Conservation (phyloP, 805 yeast genomes). For the Wickerhamomyces chambardii region DNA sequence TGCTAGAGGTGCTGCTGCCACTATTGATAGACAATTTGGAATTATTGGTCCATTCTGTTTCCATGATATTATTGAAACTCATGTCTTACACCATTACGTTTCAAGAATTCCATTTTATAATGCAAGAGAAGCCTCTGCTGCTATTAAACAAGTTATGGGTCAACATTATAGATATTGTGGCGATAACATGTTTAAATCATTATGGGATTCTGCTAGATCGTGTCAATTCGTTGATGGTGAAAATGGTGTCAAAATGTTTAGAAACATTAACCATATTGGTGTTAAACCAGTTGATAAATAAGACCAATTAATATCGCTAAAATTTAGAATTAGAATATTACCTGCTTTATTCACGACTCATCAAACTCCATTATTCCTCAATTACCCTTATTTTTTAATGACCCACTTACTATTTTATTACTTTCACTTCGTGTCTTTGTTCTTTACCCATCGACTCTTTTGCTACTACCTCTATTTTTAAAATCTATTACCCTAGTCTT, state of each 20-base stretch:
- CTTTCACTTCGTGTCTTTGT: too few relatives aligned
- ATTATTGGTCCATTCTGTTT: constrained; percentile 69
- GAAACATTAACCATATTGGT: constrained; percentile 63
- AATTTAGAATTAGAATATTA: too few relatives aligned
- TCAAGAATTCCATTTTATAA: constrained; percentile 84
- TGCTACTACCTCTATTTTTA: too few relatives aligned
- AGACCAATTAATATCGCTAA: too few relatives aligned
- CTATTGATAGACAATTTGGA: constrained; percentile 79
- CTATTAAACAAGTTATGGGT: constrained; percentile 80
- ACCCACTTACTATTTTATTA: too few relatives aligned
- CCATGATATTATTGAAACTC: constrained; percentile 89
- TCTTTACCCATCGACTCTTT: too few relatives aligned
- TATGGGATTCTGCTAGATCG: constrained; percentile 53
- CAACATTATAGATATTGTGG: constrained; percentile 57
- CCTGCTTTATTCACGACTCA: too few relatives aligned
- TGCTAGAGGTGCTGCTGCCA: constrained; percentile 86
- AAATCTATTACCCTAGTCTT: too few relatives aligned
- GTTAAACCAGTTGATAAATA: constrained; percentile 7
- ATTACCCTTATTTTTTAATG: too few relatives aligned
- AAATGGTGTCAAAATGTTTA: constrained; percentile 62
- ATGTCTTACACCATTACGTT: constrained; percentile 78
- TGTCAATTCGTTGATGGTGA: constrained; percentile 74
- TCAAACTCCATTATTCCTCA: too few relatives aligned
- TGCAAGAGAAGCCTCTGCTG: constrained; percentile 72
- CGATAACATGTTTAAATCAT: constrained; percentile 66